These are phyloP conservation scores for Hypoxylon sp. DNA, from an alignment of 2,329 filamentous ascomycete genomes.

Conservation along the genomic window DNA sequence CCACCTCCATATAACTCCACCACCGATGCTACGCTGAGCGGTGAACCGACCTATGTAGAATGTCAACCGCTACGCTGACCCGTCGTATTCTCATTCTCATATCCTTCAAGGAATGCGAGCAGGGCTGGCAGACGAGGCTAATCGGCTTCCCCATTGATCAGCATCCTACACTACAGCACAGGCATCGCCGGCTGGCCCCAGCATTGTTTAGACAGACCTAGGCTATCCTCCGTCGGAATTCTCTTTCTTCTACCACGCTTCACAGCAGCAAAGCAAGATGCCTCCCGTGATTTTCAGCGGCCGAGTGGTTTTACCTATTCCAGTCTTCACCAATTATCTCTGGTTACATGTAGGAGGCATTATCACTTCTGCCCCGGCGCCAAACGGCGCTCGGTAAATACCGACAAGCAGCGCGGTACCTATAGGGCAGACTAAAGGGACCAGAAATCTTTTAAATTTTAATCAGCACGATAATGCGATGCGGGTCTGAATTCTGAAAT, in stretches of 20 bases:
- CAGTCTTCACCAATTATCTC: not conserved
- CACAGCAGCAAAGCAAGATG: not conserved
- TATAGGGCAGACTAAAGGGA: slow-evolving; percentile 12
- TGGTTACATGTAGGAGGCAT: too few relatives aligned
- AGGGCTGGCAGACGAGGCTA: slow-evolving; percentile 20
- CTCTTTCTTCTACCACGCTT: not conserved
- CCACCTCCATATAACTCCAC: slow-evolving; percentile 32
- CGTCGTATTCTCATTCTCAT: slow-evolving; percentile 28
- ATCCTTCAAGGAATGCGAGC: slow-evolving; percentile 26
- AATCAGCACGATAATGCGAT: slow-evolving; percentile 37
- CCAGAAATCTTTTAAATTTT: slow-evolving; percentile 25
- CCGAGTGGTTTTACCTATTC: not conserved
- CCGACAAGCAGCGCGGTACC: slow-evolving; percentile 7
- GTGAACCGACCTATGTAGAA: slow-evolving; percentile 36
- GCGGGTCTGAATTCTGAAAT: slow-evolving; percentile 39
- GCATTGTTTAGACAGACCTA: slow-evolving; percentile 1
- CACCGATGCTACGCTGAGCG: slow-evolving; percentile 32
- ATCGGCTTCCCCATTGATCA: slow-evolving; percentile 39
- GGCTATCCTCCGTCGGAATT: not conserved
- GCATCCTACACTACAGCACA: slow-evolving; percentile 21
- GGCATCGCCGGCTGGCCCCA: slow-evolving; percentile 22
- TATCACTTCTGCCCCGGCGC: slow-evolving; percentile 12
- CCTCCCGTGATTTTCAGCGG: not conserved
- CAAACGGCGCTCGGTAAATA: slow-evolving; percentile 11
- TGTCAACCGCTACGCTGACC: slow-evolving; percentile 26